A percentile compares a stretch with the other conserved stretches of the same genome.
Evolutionary conservation across 2,329 filamentous ascomycete species (phyloP).

Genomic region (Beauveria varroae): DNA sequence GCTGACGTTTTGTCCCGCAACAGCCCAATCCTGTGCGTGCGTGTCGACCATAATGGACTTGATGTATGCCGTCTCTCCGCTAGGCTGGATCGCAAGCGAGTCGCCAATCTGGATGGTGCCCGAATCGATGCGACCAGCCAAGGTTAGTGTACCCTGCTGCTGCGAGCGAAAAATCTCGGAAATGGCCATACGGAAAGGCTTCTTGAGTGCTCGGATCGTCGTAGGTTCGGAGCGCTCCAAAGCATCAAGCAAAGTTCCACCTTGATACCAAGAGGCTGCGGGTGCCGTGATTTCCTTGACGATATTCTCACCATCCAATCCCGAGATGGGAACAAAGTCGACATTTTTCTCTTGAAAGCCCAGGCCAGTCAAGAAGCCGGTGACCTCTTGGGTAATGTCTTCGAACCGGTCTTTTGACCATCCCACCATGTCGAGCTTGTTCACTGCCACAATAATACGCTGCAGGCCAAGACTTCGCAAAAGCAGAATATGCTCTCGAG

Average conservation of each 20-base stretch:
- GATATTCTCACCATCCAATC: conserved; percentile 83
- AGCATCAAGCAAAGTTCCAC: conserved; percentile 71
- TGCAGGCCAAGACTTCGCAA: conserved; percentile 87
- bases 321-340: conserved; percentile 82
- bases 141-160: conserved; percentile 70
- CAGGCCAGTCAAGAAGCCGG: conserved; percentile 71
- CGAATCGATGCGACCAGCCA: conserved; percentile 78
- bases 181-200: conserved; percentile 79
- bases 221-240: conserved; percentile 76
- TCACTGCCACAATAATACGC: conserved; percentile 80
- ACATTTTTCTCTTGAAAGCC: conserved; percentile 78
- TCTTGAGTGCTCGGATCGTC: conserved; percentile 57
- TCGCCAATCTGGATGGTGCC: conserved; percentile 83
- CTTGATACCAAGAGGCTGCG: conserved; percentile 69
- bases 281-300: conserved; percentile 47
- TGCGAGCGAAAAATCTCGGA: conserved; percentile 78
- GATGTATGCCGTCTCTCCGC: conserved; percentile 70
- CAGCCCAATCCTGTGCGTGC: conserved; percentile 73
- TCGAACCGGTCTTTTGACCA: conserved; percentile 82
- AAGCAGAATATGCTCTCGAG: conserved; percentile 84
- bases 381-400: conserved; percentile 77
- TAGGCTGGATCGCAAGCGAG: conserved; percentile 69
- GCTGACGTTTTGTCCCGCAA: conserved; percentile 81
- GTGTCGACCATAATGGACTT: conserved; percentile 75
- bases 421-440: conserved; percentile 82